Percentiles rank a stretch among this genome's conserved stretches.
These are phyloP conservation scores for Vanilla planifolia DNA, from an alignment of 106 monocot species.

Conservation along the genomic window DNA sequence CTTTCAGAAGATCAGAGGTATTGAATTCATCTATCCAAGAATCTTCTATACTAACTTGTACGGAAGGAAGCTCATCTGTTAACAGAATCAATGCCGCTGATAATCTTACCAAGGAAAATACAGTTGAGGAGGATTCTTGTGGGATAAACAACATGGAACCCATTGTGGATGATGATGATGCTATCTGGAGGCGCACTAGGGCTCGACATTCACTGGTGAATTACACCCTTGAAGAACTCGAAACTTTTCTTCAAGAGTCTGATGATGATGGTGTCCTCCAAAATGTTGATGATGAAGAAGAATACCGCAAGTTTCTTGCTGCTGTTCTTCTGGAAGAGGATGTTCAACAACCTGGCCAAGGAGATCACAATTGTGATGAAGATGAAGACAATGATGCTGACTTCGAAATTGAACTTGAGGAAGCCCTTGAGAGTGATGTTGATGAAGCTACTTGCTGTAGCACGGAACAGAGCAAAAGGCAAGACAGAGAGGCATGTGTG, in stretches of 20 bases:
- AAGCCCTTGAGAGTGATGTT: constrained; percentile 77
- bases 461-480: constrained; percentile 6
- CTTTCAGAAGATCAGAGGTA: neutral
- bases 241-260: constrained; percentile 92
- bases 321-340: constrained; percentile 49
- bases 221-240: constrained; percentile 82
- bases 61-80: neutral
- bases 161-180: constrained; percentile 42
- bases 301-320: constrained; percentile 86
- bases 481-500: constrained; percentile 15
- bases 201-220: constrained; percentile 80
- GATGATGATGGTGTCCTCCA: constrained; percentile 65
- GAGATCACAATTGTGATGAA: constrained; percentile 54
- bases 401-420: constrained; percentile 88
- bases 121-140: neutral
- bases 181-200: constrained; percentile 79
- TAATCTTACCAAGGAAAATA: constrained; percentile 8
- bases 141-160: constrained; percentile 2
- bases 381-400: constrained; percentile 96
- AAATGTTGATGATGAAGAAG: constrained; percentile 81
- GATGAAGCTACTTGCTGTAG: constrained; percentile 40
- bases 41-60: neutral
- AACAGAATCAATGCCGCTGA: constrained; percentile 9
- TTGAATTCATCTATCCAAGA: neutral
- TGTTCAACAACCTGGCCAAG: constrained; percentile 20